Percentiles rank a stretch among this genome's conserved stretches.
These are phyloP conservation scores for Triticum turgidum DNA, from an alignment of 176 grass and related monocot species.

Conservation along the genomic window DNA sequence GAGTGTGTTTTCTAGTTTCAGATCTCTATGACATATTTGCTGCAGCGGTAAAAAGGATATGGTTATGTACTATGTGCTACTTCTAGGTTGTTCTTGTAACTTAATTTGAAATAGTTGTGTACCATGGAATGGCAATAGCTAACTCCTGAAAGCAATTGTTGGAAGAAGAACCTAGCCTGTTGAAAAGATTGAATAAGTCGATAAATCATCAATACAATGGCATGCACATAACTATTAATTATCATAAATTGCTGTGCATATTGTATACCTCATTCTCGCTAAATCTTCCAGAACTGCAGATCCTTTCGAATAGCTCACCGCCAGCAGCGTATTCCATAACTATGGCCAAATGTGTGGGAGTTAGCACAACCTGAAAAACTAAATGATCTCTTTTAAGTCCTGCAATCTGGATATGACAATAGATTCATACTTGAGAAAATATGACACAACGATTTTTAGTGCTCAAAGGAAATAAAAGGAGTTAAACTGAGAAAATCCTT, in stretches of 20 bases:
- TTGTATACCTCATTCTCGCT: conserved; percentile 87
- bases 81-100: background rate
- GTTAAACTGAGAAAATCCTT: background rate
- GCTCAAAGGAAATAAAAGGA: background rate
- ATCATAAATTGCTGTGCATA: background rate
- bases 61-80: background rate
- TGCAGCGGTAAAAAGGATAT: conserved; percentile 30
- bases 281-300: conserved; percentile 89
- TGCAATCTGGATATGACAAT: background rate
- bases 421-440: conserved; percentile 29
- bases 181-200: conserved; percentile 12
- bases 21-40: conserved; percentile 98
- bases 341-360: conserved; percentile 98
- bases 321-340: conserved; percentile 99
- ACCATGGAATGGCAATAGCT: conserved; percentile 99
- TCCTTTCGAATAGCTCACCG: conserved; percentile 90
- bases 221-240: background rate
- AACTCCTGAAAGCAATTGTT: conserved; percentile 95
- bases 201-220: conserved; percentile 24
- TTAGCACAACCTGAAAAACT: conserved; percentile 90
- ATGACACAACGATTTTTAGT: background rate
- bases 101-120: conserved; percentile 29
- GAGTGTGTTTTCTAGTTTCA: conserved; percentile 97
- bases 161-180: conserved; percentile 98
- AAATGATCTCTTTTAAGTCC: conserved; percentile 39